Base-by-base conservation (phyloP, 306 rosid genomes). In the Medicago arabica region DNA sequence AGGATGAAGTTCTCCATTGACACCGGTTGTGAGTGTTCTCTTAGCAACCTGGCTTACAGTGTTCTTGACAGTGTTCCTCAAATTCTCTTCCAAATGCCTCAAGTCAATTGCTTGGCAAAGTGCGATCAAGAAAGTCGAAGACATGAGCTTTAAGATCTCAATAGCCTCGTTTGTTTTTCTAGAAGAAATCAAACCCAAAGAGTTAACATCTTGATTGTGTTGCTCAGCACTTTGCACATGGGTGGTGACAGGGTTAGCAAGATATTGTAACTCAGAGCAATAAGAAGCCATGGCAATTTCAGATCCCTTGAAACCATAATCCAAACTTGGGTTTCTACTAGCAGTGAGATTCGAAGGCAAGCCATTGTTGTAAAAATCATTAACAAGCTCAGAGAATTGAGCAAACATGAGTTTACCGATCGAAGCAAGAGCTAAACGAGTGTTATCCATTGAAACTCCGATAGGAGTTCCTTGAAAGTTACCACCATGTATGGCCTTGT, bases 281-380 rank as follows among this genome's bases (percentile, higher is more conserved):
- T 91, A 93, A 9, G 96, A 83, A 1, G 98, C 98, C 98, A 93
- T 93, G n/a, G 98, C 98, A 4, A 93, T 91, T 75, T 93, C 98
- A 40, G 96, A 81, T 1, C 98, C 98, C 78, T 93, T 93, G 78
- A 93, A 89, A 6, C 98, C 97, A 21, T 93, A 93, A 70, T 93
- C 98, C 88, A 93, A 84, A 70, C 98, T 93, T 1, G 97, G 98
- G 16, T 93, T 88, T 40, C 93, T 84, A 4, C 96, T 77, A 2
- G 78, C 98, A 11, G 93, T 68, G 23, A 93, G 93, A 81, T 93
- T 93, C 1, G 98, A 93, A 4, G 98, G 97, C 70, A 93, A 38
- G 0, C 98, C 98, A 13, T 93, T 93, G 75, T 89, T 93, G 90
- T 93, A 93, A 11, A 82, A 88, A 55, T 93, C 98, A 39, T 93